Percentiles rank a stretch among this genome's conserved stretches.
phyloP scores from a whole-genome alignment of 176 grass and related monocot species.

The Coix lacrymajobi region DNA sequence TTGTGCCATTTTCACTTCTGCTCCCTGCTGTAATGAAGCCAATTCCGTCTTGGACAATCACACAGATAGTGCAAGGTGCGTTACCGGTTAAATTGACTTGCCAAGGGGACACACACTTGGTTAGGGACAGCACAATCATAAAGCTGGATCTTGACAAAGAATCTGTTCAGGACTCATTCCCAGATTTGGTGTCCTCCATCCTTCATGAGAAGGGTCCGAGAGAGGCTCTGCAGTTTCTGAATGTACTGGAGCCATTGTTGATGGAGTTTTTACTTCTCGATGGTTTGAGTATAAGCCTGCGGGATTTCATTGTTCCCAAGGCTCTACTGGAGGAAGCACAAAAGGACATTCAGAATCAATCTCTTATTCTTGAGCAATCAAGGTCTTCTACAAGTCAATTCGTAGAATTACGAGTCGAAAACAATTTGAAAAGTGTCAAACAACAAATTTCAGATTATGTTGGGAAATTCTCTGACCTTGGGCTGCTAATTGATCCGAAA shows the following conservation, averaged over 20 bases:
- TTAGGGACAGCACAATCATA: constrained; percentile 45
- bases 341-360: constrained; percentile 48
- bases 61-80: constrained; percentile 72
- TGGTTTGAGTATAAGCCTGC: constrained; percentile 79
- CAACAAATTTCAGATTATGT: constrained; percentile 61
- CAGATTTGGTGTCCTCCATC: constrained; percentile 57
- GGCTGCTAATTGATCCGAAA: constrained; percentile 62
- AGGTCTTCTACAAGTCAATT: constrained; percentile 47
- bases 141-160: constrained; percentile 63
- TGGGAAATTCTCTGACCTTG: constrained; percentile 47
- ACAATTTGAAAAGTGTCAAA: constrained; percentile 56
- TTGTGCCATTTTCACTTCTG: constrained; percentile 41
- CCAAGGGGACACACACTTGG: constrained; percentile 41
- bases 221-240: constrained; percentile 65
- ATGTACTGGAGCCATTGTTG: constrained; percentile 72
- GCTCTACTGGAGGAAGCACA: constrained; percentile 43
- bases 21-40: constrained; percentile 59
- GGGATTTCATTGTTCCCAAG: constrained; percentile 72
- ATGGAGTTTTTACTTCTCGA: constrained; percentile 81
- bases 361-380: constrained; percentile 47
- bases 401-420: constrained; percentile 62
- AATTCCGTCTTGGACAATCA: constrained; percentile 44
- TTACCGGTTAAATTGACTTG: constrained; percentile 52
- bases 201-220: constrained; percentile 52
- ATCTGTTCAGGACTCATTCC: constrained; percentile 48